Percentiles rank a stretch among this genome's conserved stretches.
Evolutionary conservation across 371 early-diverging fungal species (phyloP).

Genomic region (Mucor circinelloides): DNA sequence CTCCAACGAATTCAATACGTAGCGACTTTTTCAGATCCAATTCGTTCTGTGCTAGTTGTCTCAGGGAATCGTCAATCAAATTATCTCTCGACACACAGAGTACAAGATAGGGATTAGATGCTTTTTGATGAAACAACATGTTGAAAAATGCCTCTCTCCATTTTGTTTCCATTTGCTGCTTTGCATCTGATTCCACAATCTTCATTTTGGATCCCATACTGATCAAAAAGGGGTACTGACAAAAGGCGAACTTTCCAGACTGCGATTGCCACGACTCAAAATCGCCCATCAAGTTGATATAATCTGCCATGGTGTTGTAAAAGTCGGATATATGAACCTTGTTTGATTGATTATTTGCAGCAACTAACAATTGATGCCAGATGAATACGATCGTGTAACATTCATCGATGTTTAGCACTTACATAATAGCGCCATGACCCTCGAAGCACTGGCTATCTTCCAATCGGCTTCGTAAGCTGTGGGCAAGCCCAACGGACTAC

Average conservation of each 20-base stretch:
- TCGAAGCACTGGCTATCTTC: slow-evolving; percentile 82
- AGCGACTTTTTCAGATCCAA: slow-evolving; percentile 86
- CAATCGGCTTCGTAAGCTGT: slow-evolving; percentile 78
- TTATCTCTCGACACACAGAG: slow-evolving; percentile 82
- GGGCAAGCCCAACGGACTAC: slow-evolving; percentile 37
- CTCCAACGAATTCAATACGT: slow-evolving; percentile 85
- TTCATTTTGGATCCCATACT: slow-evolving; percentile 86
- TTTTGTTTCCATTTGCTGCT: slow-evolving; percentile 84
- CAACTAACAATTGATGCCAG: slow-evolving; percentile 47
- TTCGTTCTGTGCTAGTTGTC: slow-evolving; percentile 65
- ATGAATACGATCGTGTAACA: not conserved
- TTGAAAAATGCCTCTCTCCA: slow-evolving; percentile 82
- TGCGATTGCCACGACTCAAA: slow-evolving; percentile 85
- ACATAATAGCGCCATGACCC: slow-evolving; percentile 88
- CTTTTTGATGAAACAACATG: slow-evolving; percentile 72
- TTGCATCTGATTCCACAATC: slow-evolving; percentile 86
- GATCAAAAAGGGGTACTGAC: slow-evolving; percentile 89
- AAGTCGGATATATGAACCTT: slow-evolving; percentile 75
- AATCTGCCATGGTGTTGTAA: slow-evolving; percentile 86
- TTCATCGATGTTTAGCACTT: slow-evolving; percentile 16
- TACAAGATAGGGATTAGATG: slow-evolving; percentile 77
- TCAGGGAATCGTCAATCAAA: slow-evolving; percentile 84
- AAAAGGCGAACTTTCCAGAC: slow-evolving; percentile 81
- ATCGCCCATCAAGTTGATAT: slow-evolving; percentile 79
- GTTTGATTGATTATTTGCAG: slow-evolving; percentile 62